Conservation (phyloP, 2,329 filamentous ascomycete genomes). For the Colletotrichum orbiculare region DNA sequence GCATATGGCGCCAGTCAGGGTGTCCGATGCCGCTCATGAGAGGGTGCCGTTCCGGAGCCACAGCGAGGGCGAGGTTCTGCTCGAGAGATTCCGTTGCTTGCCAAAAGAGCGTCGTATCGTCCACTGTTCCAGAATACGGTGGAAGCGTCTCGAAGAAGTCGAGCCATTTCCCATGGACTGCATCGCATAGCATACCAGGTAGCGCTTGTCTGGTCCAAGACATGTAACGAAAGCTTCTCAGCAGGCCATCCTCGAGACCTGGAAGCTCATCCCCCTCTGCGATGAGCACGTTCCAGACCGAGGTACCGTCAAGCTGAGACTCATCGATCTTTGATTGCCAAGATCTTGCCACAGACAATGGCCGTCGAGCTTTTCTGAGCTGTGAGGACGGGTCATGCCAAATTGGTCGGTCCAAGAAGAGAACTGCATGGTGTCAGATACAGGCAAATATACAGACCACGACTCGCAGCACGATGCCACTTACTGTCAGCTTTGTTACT, state of each 20-base stretch:
- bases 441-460: too few species aligned
- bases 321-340: conserved; percentile 35
- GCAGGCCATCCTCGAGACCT: conserved; percentile 31
- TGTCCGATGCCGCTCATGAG: conserved; percentile 1
- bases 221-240: conserved; percentile 21
- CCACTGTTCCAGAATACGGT: conserved; percentile 1
- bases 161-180: conserved; percentile 47
- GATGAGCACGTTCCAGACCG: conserved; percentile 34
- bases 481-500: conserved; percentile 38
- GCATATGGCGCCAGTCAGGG: conserved; percentile 46
- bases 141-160: conserved; percentile 45
- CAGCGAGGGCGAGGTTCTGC: conserved; percentile 45
- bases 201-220: conserved; percentile 30
- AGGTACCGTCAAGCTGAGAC: conserved; percentile 33
- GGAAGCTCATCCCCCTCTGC: conserved; percentile 32
- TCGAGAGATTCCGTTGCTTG: conserved; percentile 47
- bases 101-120: conserved; percentile 42
- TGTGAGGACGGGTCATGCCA: conserved; percentile 38
- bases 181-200: conserved; percentile 36
- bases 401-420: conserved; percentile 46
- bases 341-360: conserved; percentile 21
- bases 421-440: conserved; percentile 37
- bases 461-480: not conserved
- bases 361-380: conserved; percentile 39
- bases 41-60: conserved; percentile 8